Percentiles rank a stretch among this genome's conserved stretches.
Evolutionary conservation across 2,329 filamentous ascomycete genomes (phyloP).

Genomic region (Fusarium oxysporum): DNA sequence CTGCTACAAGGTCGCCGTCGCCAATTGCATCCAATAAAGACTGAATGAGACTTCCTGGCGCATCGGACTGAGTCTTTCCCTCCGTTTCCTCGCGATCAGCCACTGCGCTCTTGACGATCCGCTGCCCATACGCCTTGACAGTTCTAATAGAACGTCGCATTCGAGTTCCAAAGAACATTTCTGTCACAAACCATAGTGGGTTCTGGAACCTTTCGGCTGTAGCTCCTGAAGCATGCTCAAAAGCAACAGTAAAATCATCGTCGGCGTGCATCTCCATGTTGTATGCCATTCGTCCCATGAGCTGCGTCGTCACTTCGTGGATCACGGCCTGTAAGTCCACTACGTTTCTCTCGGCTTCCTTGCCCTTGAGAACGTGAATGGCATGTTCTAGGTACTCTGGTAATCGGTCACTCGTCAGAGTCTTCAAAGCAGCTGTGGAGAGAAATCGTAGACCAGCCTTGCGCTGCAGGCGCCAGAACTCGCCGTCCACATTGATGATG

Average conservation of each 20-base stretch:
- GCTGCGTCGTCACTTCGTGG: slow-evolving; percentile 71
- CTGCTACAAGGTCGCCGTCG: slow-evolving; percentile 66
- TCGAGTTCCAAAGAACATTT: slow-evolving; percentile 59
- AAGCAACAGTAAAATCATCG: slow-evolving; percentile 69
- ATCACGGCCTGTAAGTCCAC: slow-evolving; percentile 71
- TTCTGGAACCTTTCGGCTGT: slow-evolving; percentile 74
- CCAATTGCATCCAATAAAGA: slow-evolving; percentile 68
- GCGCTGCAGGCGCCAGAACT: slow-evolving; percentile 71
- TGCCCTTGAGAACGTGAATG: slow-evolving; percentile 52
- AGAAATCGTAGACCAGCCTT: slow-evolving; percentile 72
- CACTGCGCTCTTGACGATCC: slow-evolving; percentile 67
- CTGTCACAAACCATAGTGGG: slow-evolving; percentile 70
- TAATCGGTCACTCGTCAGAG: slow-evolving; percentile 67
- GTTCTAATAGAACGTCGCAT: slow-evolving; percentile 62
- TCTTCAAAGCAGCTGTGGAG: slow-evolving; percentile 66
- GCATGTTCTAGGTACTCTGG: slow-evolving; percentile 64
- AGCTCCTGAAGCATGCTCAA: slow-evolving; percentile 70
- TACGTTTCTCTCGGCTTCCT: slow-evolving; percentile 41
- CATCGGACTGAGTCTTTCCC: slow-evolving; percentile 29
- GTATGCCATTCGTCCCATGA: slow-evolving; percentile 77
- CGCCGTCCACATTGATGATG: slow-evolving; percentile 75
- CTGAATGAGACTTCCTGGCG: slow-evolving; percentile 69
- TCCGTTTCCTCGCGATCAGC: slow-evolving; percentile 45
- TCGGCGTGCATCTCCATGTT: slow-evolving; percentile 74
- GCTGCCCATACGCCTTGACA: slow-evolving; percentile 66